Conservation (phyloP, 805 yeast species). For the Metschnikowia gelsemii region DNA sequence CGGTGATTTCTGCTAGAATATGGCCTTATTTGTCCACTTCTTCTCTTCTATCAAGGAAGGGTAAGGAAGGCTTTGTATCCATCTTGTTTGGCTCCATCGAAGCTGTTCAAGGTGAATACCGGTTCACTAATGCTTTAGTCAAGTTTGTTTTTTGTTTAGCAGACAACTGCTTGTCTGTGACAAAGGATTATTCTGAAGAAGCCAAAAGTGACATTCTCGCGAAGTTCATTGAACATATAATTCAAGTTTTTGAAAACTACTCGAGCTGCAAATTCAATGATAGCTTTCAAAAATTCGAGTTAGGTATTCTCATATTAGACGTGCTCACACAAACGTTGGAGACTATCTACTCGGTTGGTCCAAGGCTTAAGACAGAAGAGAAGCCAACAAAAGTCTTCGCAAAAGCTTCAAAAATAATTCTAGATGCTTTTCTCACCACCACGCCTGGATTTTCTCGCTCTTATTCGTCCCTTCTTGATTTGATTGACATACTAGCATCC, state of each 20-base stretch:
- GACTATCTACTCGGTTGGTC: slow-evolving; percentile 55
- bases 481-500: slow-evolving; percentile 48
- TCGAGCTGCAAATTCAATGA: slow-evolving; percentile 64
- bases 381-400: slow-evolving; percentile 50
- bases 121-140: slow-evolving; percentile 61
- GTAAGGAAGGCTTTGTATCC: slow-evolving; percentile 61
- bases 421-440: slow-evolving; percentile 55
- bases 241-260: slow-evolving; percentile 75
- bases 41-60: slow-evolving; percentile 56
- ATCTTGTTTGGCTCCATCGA: slow-evolving; percentile 71
- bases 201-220: slow-evolving; percentile 55
- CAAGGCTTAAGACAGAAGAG: slow-evolving; percentile 31
- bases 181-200: slow-evolving; percentile 31
- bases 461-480: slow-evolving; percentile 50
- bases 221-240: slow-evolving; percentile 52
- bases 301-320: slow-evolving; percentile 55
- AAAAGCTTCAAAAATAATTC: slow-evolving; percentile 49
- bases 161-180: slow-evolving; percentile 45
- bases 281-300: slow-evolving; percentile 55
- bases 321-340: slow-evolving; percentile 55
- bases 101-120: slow-evolving; percentile 63
- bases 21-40: slow-evolving; percentile 80
- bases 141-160: slow-evolving; percentile 54
- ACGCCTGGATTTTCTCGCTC: slow-evolving; percentile 52
- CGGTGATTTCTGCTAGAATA: slow-evolving; percentile 59